Evolutionary conservation across 768 basidiomycete genomes (phyloP), one percentile per base, ranked within the genome.

Genomic region (Termitomyces sp.): DNA sequence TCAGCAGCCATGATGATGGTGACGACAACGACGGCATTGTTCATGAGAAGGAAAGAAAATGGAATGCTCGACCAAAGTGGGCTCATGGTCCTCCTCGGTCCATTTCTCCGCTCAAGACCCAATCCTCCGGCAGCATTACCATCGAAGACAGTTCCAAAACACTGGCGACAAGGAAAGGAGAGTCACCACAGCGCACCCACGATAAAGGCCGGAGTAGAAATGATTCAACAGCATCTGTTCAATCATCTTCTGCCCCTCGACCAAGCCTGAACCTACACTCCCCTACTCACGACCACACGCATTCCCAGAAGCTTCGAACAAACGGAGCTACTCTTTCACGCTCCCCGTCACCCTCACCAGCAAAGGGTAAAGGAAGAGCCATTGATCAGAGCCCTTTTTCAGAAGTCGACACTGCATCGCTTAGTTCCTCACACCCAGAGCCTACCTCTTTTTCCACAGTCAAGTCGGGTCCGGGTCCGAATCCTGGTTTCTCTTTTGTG

Each of bases 11-110:
- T 14, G 72, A 65, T 3, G 63, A 62, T 18, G 65, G 71, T 5
- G 26, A 26, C 26, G 26, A 26, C 4, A 62, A 30, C 6, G 7
- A 30, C 30, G 30, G 7, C 7, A 30, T 63, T 30, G 52, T 64
- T 9, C 68, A 70, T 48, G 78, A 80, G 62, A 77, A 85, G 49
- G 86, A 88, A 69, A 75, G 83, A 49, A 88, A 88, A 63, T 88
- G 86, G 87, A 84, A 86, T 67, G 79, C 85, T 8, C 80, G 76
- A 38, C 85, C 83, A 7, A 77, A 74, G 52, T 86, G 85, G 85
- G 66, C 70, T 20, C 61, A 63, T 33, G 68, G 63, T 50, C 47
- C 56, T 32, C 49, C 58, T 45, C 42, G 45, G 16, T 43, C 61
- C n/a, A 43, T 38, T 10, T 62, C 63, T 18, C 63, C 61, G 16